Evolutionary conservation across 2,329 filamentous ascomycete genomes (phyloP), one percentile per base, ranked within the genome.

Genomic region (Pseudocercospora crystallina): DNA sequence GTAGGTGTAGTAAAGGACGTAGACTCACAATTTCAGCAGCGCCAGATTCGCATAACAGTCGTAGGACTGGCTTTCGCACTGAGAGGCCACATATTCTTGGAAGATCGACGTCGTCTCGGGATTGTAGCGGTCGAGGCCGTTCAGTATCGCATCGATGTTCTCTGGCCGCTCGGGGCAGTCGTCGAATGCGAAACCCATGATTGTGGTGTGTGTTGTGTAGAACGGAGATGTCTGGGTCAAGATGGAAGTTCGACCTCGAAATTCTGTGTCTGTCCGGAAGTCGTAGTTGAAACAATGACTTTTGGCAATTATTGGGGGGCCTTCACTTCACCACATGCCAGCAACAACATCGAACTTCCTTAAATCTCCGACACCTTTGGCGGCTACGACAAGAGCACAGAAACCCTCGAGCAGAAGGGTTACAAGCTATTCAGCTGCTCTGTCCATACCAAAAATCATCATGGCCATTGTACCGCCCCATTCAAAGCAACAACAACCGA

Each of bases 21-120:
- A 9, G 12, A 89, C 89, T 85, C 80, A 99, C 94, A 99, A 82
- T 79, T 99, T 99, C 75, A 99, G 73, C 59, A 99, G 78, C 42
- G 94, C 95, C 71, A 96, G 79, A 77, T 97, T 99, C 66, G 94
- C 90, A 75, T 96, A 97, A 80, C 87, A 89, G 76, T 99, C 94
- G 75, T 90, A 91, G 64, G 87, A 91, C 76, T 90, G 87, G 73
- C 88, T 85, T 75, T 97, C 92, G 80, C 94, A 99, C 77, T 99
- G 94, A 74, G 90, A 85, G 69, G 82, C 81, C 58, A 99, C 86
- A 75, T 99, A 99, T 72, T 89, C 87, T 80, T 99, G 92, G 73
- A 99, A 94, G 61, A 89, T 81, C 57, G 83, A 83, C 43, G 95
- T 95, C 44, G 94, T 96, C 79, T 99, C 94, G 36, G 94, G 94